These are phyloP conservation scores for Termitomyces sp. DNA, from an alignment of 768 basidiomycete genomes.

Conservation along the genomic window DNA sequence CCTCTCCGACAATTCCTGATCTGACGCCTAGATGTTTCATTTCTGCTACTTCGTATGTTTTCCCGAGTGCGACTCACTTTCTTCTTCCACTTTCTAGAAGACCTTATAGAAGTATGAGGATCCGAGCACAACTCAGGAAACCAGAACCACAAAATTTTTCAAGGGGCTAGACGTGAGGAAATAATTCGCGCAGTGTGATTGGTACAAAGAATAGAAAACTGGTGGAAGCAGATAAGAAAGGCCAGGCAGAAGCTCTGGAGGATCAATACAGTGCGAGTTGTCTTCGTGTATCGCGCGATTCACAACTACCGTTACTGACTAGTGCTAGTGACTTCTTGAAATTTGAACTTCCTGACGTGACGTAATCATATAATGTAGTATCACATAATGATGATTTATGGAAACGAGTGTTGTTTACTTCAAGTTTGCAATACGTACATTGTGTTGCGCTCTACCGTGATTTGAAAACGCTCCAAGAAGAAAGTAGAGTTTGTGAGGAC, in stretches of 20 bases:
- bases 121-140: neutral
- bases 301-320: too few relatives aligned
- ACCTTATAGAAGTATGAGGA: slow-evolving; percentile 7
- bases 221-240: neutral
- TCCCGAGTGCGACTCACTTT: slow-evolving; percentile 18
- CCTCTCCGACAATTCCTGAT: slow-evolving; percentile 42
- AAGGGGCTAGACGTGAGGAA: slow-evolving; percentile 11
- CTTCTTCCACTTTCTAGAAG: slow-evolving; percentile 19
- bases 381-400: too few relatives aligned
- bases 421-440: neutral
- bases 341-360: slow-evolving; percentile 1
- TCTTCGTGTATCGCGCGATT: slow-evolving; percentile 3
- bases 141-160: slow-evolving; percentile 12
- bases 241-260: neutral
- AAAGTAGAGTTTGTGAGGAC: too few relatives aligned
- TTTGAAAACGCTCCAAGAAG: neutral
- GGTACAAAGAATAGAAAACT: neutral
- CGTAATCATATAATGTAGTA: too few relatives aligned
- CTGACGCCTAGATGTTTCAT: slow-evolving; percentile 13
- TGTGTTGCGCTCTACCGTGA: neutral
- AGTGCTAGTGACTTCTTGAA: too few relatives aligned
- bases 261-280: slow-evolving; percentile 6
- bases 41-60: neutral
- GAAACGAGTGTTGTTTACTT: too few relatives aligned
- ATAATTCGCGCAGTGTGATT: neutral